Conservation (phyloP, 495 filamentous ascomycete species). For the Neurospora tetrasperma region DNA sequence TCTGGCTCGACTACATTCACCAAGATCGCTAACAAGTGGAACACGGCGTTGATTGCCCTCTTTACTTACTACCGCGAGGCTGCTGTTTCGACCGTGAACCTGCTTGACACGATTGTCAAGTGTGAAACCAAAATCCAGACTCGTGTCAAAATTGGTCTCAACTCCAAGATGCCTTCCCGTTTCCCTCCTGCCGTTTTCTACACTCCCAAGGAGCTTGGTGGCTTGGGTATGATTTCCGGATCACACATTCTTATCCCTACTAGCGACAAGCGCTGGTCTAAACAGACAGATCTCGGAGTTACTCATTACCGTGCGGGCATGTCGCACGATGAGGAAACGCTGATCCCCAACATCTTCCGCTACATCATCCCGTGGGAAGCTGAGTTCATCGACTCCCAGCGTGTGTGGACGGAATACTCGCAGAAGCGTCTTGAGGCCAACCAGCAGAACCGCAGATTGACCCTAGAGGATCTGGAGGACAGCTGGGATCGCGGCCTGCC, state of each 20-base stretch:
- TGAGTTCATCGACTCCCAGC: constrained; percentile 97
- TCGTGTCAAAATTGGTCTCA: constrained; percentile 95
- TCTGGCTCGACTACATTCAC: constrained; percentile 98
- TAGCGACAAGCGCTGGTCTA: constrained; percentile 95
- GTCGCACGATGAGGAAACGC: constrained; percentile 95
- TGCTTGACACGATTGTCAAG: constrained; percentile 97
- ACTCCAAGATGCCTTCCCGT: constrained; percentile 99
- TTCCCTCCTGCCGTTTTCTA: constrained; percentile 99
- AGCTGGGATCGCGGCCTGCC: constrained; percentile 98
- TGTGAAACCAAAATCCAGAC: constrained; percentile 99
- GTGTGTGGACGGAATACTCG: constrained; percentile 98
- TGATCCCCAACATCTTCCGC: constrained; percentile 98
- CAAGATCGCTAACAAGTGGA: constrained; percentile 99
- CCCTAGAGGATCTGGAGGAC: constrained; percentile 94
- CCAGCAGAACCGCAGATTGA: constrained; percentile 91
- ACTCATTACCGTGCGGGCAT: constrained; percentile 97
- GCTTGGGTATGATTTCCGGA: constrained; percentile 97
- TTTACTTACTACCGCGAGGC: constrained; percentile 99
- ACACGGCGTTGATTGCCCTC: constrained; percentile 93
- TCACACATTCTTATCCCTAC: constrained; percentile 97
- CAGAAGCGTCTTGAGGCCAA: constrained; percentile 97
- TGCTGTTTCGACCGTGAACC: constrained; percentile 89
- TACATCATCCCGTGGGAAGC: constrained; percentile 99
- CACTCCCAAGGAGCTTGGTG: constrained; percentile 96
- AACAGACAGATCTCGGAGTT: constrained; percentile 94